Evolutionary conservation across 75 land plant species (phyloP).

Genomic region (Cupressus sempervirens): DNA sequence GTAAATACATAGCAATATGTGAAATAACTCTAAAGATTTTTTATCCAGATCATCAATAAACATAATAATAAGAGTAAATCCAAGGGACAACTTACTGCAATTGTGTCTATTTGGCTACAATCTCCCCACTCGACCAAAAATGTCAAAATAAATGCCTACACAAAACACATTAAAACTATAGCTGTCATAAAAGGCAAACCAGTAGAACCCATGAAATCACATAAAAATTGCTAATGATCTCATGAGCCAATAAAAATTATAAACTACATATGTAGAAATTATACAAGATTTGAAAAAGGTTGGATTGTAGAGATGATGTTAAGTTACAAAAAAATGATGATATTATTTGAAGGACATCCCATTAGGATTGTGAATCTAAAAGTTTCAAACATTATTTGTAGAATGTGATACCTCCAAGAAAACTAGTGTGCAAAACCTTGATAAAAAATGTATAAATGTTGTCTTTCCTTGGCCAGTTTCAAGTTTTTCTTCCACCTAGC

Average conservation of each 20-base stretch:
- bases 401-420: slow-evolving; percentile 73
- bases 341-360: not conserved
- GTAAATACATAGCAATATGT: not conserved
- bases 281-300: no score
- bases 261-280: no score
- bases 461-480: slow-evolving; percentile 82
- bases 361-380: not conserved
- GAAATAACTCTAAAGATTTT: not conserved
- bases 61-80: not conserved
- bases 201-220: no score
- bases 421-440: slow-evolving; percentile 93
- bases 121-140: no score
- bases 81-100: slow-evolving; percentile 68
- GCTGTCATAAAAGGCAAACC: no score
- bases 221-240: no score
- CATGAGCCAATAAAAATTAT: no score
- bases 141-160: no score
- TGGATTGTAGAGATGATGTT: not conserved
- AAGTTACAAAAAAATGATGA: not conserved
- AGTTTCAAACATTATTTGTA: not conserved
- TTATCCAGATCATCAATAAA: not conserved
- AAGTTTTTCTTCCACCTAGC: no score
- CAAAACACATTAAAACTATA: no score
- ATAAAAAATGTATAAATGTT: slow-evolving; percentile 62
- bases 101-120: no score